Base-by-base conservation (phyloP, 2,329 filamentous ascomycete genomes). In the Aspergillus neoniger region DNA sequence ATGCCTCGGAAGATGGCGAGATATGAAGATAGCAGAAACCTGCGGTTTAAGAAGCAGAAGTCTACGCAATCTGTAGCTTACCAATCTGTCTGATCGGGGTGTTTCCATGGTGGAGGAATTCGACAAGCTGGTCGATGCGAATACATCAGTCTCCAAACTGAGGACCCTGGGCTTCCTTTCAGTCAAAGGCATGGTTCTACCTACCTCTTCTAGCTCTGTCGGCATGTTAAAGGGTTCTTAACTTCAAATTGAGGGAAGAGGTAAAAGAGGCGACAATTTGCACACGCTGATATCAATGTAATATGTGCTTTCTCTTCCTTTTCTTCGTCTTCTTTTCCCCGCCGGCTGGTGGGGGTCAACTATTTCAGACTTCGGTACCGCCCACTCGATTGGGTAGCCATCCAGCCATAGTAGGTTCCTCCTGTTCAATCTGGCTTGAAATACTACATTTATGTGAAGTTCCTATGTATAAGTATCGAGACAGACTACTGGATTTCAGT, bases 21-120 rank as follows among this genome's bases (percentile, higher is more conserved):
- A 17, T 14, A 43, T n/a, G 36, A 28, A 19, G n/a, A 17, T 10
- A 15, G 21, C 21, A 17, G 19, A 10, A 10, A n/a, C 5, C 5
- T 19, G 28, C 36, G 39, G 17, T 32, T 21, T 36, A 14, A 36
- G 32, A 5, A 36, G 2, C 10, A 14, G 12, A 36, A 36, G 32
- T 14, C 32, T 14, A 36, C 5, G 32, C 32, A 36, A 36, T 36
- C n/a, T n/a, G 25, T 21, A 47, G 25, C 39, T 47, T 80, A 90
- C 88, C 88, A 67, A 94, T 84, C 74, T 91, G 88, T 69, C 95
- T 88, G 65, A 98, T 92, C 74, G 96, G 91, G 44, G 92, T 91
- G 74, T 96, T 96, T 62, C 91, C 91, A 79, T 96, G 90, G 77
- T 91, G 90, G 61, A 98, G 90, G 78, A 98, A 97, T 75, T 92